Evolutionary conservation across 2,329 filamentous ascomycete genomes (phyloP).

Genomic region (Pseudogymnoascus sp.): DNA sequence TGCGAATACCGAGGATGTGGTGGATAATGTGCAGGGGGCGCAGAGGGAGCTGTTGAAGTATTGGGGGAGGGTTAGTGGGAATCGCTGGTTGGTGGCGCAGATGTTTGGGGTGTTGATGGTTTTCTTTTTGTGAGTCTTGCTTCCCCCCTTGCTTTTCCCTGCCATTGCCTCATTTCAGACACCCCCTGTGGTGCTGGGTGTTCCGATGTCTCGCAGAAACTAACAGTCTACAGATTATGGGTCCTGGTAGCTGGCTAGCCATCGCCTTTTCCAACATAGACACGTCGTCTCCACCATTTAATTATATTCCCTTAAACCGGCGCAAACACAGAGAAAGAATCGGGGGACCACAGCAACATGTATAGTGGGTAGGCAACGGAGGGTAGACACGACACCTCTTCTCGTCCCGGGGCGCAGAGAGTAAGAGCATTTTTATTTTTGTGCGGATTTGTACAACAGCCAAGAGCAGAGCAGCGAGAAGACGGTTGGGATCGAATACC

Average conservation of each 20-base stretch:
- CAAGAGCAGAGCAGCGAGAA: neutral
- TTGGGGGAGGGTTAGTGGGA: conserved; percentile 88
- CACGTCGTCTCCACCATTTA: neutral
- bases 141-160: neutral
- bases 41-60: conserved; percentile 95
- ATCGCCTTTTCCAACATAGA: neutral
- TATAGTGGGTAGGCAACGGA: neutral
- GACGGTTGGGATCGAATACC: neutral
- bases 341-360: neutral
- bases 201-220: neutral
- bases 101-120: conserved; percentile 91
- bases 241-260: conserved; percentile 1
- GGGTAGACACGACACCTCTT: neutral
- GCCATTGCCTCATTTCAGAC: no score
- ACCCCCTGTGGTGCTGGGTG: neutral
- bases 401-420: neutral
- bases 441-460: neutral
- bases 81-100: conserved; percentile 88
- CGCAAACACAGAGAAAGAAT: neutral
- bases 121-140: conserved; percentile 59
- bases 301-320: neutral
- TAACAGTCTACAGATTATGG: neutral
- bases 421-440: neutral
- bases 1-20: conserved; percentile 93
- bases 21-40: conserved; percentile 96